A percentile compares a stretch with the other conserved stretches of the same genome.
Conservation (phyloP, 352 stramenopile genomes). For the Phytophthora vignae region DNA sequence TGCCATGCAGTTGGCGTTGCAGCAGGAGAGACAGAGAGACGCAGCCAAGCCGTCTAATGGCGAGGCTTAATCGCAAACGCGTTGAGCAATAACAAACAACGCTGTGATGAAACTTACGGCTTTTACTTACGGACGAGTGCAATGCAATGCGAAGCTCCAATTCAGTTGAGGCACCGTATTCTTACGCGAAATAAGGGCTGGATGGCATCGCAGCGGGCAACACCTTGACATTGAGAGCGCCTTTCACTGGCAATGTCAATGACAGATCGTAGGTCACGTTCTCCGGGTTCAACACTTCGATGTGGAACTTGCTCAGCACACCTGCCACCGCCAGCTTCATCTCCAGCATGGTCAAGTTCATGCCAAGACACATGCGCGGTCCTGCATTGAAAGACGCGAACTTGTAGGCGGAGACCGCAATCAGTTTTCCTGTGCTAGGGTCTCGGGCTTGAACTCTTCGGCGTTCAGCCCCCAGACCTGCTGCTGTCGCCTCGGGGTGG, state of each 20-base stretch:
- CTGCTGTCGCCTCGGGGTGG: conserved; percentile 29
- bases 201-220: background rate
- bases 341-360: conserved; percentile 74
- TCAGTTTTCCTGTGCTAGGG: too few relatives aligned
- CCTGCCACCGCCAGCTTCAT: conserved; percentile 71
- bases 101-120: too few relatives aligned
- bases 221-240: conserved; percentile 22
- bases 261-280: conserved; percentile 53
- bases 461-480: too few relatives aligned
- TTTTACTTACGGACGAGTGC: too few relatives aligned
- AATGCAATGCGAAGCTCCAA: background rate
- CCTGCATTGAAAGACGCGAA: conserved; percentile 74
- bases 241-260: conserved; percentile 51
- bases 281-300: conserved; percentile 40
- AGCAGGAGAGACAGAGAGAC: conserved; percentile 58
- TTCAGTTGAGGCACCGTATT: background rate
- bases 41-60: background rate
- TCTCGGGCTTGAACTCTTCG: too few relatives aligned
- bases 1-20: conserved; percentile 72
- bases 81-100: too few relatives aligned
- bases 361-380: conserved; percentile 66
- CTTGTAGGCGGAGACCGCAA: conserved; percentile 26
- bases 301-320: conserved; percentile 50
- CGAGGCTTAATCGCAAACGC: background rate
- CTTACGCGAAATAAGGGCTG: background rate